Base-by-base conservation (phyloP, 192 early-diverging fungal genomes). In the Anaeromyces robustus region DNA sequence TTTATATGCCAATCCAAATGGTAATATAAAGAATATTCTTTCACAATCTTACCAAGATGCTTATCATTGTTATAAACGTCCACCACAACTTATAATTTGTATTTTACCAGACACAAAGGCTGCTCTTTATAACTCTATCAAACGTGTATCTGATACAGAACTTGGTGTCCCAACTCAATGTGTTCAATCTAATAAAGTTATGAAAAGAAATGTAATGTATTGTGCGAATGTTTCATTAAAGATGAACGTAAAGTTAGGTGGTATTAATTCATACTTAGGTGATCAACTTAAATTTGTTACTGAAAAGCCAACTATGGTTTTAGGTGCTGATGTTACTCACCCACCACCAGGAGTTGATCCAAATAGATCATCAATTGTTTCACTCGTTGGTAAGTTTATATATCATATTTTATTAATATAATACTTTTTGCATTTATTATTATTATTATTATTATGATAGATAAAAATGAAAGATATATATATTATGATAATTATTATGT, bases 341-440 rank as follows among this genome's bases (percentile, higher is more conserved):
- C 85, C 87, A 3, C 85, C 87, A 11, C 84, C 85, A 43, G 80
- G 78, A n/a, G 52, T 22, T 68, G 52, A 68, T 78, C 28, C 83
- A 29, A 68, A 80, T 2, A 80, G 81, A 39, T 92, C 92, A 1
- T 95, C 95, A 26, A 92, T 96, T 82, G 93, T 93, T 17, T 87
- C 95, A 0, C 84, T 94, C 26, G 93, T 94, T 14, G 94, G 89
- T 12, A 90, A 90, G n/a, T 88, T 91, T 79, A 92, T 94, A 80
- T 78, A 85, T 28, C 83, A 0, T 34, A 34, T 34, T 34, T 34
- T n/a, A n/a, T n/a, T n/a, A n/a, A n/a, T n/a, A n/a, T n/a, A n/a
- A n/a, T n/a, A n/a, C 32, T 34, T 34, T 34, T 34, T 34, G 4
- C 12, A 34, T 34, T 34, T 34, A 7, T 34, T 7, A 7, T 34